Percentiles rank a stretch among this genome's conserved stretches.
These are phyloP conservation scores for Boletus fagicola DNA, from an alignment of 768 basidiomycete genomes.

Conservation along the genomic window DNA sequence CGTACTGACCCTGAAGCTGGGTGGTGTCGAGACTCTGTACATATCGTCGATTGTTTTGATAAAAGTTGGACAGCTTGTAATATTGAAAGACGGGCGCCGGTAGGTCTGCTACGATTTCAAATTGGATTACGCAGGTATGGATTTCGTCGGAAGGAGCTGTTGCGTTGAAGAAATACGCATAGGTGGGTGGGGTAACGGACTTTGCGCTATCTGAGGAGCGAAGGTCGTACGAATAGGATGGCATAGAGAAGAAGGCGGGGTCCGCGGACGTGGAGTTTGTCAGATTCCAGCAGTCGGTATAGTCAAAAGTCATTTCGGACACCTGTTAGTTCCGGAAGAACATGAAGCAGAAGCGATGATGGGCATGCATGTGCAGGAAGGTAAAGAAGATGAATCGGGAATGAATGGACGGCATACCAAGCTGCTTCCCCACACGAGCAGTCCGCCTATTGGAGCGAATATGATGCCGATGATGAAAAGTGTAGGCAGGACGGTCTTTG, in stretches of 20 bases:
- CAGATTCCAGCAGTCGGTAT: conserved; percentile 83
- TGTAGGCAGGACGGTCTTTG: conserved; percentile 95
- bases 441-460: conserved; percentile 94
- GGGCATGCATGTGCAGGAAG: background rate
- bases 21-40: conserved; percentile 85
- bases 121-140: conserved; percentile 74
- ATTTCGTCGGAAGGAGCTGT: conserved; percentile 43
- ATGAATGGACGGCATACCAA: conserved; percentile 42
- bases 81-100: conserved; percentile 80
- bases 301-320: conserved; percentile 92
- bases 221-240: conserved; percentile 63
- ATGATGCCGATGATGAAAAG: conserved; percentile 92
- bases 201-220: conserved; percentile 55
- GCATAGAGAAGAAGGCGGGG: conserved; percentile 50
- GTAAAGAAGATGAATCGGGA: conserved; percentile 22
- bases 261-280: conserved; percentile 35
- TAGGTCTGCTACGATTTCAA: conserved; percentile 79
- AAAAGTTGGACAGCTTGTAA: conserved; percentile 96
- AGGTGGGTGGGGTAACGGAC: conserved; percentile 56
- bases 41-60: conserved; percentile 97
- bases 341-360: background rate
- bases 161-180: conserved; percentile 66
- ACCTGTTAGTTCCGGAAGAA: conserved; percentile 47
- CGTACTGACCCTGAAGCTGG: conserved; percentile 77
- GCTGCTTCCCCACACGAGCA: conserved; percentile 88